Percentiles rank a stretch among this genome's conserved stretches.
Conservation (phyloP, 148 eudicot species). For the Nepenthes mirabilis region DNA sequence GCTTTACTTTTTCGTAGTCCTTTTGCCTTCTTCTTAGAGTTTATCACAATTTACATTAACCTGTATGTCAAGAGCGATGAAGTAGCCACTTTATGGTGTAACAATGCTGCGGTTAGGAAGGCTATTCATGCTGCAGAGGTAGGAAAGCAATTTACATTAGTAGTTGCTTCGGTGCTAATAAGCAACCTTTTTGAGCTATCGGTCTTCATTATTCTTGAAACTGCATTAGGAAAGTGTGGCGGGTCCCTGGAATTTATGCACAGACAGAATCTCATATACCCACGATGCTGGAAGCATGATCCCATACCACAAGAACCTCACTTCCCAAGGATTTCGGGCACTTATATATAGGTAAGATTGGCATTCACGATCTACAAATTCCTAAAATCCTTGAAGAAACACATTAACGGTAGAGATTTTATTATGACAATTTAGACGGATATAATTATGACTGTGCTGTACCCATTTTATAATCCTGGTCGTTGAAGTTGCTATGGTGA, state of each 20-base stretch:
- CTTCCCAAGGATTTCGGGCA: slow-evolving; percentile 66
- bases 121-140: slow-evolving; percentile 87
- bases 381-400: not conserved
- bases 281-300: slow-evolving; percentile 99
- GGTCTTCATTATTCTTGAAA: not conserved
- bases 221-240: slow-evolving; percentile 41
- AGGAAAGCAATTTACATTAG: not conserved
- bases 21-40: not conserved
- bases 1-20: too few relatives aligned
- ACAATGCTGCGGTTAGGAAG: slow-evolving; percentile 59
- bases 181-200: not conserved
- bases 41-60: not conserved
- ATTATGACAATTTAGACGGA: too few relatives aligned
- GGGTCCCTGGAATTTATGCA: slow-evolving; percentile 72
- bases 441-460: too few relatives aligned
- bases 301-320: slow-evolving; percentile 75
- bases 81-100: slow-evolving; percentile 76
- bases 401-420: too few relatives aligned
- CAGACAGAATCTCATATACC: slow-evolving; percentile 32
- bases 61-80: slow-evolving; percentile 41
- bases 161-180: not conserved
- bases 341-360: slow-evolving; percentile 68
- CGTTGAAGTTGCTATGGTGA: not conserved
- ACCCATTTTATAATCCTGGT: not conserved
- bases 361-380: not conserved